These are phyloP conservation scores for Synchytrium microbalum DNA, from an alignment of 371 early-diverging fungal species.

Conservation along the genomic window DNA sequence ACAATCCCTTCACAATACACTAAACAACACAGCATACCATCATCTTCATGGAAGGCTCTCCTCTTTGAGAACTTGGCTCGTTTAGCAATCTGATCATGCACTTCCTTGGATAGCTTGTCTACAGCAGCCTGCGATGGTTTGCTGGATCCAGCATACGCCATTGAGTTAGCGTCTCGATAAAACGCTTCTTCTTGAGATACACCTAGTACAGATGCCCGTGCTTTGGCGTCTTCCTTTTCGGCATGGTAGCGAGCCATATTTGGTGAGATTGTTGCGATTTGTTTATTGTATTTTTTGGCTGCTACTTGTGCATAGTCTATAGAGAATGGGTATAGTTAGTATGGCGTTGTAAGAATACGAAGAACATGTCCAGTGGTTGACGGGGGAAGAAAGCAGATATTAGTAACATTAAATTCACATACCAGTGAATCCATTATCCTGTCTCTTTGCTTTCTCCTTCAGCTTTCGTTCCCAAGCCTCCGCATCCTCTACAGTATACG, in stretches of 20 bases:
- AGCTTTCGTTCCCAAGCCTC: conserved; percentile 80
- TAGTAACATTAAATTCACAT: not conserved
- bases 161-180: conserved; percentile 58
- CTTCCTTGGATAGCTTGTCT: conserved; percentile 53
- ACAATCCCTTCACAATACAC: not conserved
- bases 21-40: conserved; percentile 4
- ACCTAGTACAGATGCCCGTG: conserved; percentile 16
- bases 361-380: not conserved
- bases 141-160: conserved; percentile 66
- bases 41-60: conserved; percentile 47
- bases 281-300: conserved; percentile 74
- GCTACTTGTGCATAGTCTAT: conserved; percentile 77
- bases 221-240: too few relatives aligned
- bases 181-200: conserved; percentile 27
- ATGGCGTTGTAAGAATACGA: not conserved
- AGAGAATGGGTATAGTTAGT: conserved; percentile 2
- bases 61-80: conserved; percentile 68
- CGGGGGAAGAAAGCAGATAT: too few relatives aligned
- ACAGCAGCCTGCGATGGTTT: conserved; percentile 33
- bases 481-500: conserved; percentile 78
- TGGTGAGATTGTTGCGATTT: conserved; percentile 73
- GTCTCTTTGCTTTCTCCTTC: conserved; percentile 52
- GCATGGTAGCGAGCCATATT: conserved; percentile 67
- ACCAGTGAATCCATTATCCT: conserved; percentile 79
- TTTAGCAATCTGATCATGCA: conserved; percentile 63